Percentiles rank a stretch among this genome's conserved stretches.
These are phyloP conservation scores for Dothistroma pini DNA, from an alignment of 2,329 filamentous ascomycete genomes.

Conservation along the genomic window DNA sequence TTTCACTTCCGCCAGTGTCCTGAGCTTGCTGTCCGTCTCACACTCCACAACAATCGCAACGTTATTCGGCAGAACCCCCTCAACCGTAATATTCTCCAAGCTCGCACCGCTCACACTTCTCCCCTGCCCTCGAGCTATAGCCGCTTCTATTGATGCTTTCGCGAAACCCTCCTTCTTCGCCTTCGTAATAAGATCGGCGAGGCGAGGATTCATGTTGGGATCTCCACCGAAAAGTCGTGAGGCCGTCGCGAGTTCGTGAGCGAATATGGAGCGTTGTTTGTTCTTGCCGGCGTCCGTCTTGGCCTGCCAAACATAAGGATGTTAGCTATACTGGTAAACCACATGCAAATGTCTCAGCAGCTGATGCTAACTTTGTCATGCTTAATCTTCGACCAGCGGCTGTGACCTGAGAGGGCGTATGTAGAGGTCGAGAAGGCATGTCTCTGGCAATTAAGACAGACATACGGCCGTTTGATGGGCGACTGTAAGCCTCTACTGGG, in stretches of 20 bases:
- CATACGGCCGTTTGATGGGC: not conserved
- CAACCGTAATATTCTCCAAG: constrained; percentile 74
- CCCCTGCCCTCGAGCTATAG: constrained; percentile 85
- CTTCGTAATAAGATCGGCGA: constrained; percentile 66
- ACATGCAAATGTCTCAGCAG: too few species aligned
- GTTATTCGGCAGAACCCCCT: constrained; percentile 72
- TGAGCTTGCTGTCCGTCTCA: constrained; percentile 76
- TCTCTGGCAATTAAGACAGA: constrained; percentile 16
- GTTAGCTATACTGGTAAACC: too few species aligned
- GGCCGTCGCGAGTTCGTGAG: constrained; percentile 68
- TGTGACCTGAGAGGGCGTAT: constrained; percentile 63
- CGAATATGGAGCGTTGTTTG: constrained; percentile 62
- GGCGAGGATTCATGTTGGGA: constrained; percentile 67
- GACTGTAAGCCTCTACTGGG: constrained; percentile 31
- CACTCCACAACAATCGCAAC: constrained; percentile 77
- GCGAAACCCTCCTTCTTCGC: constrained; percentile 86
- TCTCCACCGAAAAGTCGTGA: constrained; percentile 78
- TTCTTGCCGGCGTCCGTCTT: constrained; percentile 78
- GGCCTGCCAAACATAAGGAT: too few species aligned
- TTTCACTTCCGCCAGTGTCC: constrained; percentile 70
- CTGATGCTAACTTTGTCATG: too few species aligned
- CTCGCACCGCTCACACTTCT: constrained; percentile 68
- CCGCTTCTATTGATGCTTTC: constrained; percentile 77
- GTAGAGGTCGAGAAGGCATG: constrained; percentile 24
- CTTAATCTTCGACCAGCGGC: constrained; percentile 92